Evolutionary conservation across 2,329 filamentous ascomycete genomes (phyloP).

Genomic region (Berkeleyomyces basicola): DNA sequence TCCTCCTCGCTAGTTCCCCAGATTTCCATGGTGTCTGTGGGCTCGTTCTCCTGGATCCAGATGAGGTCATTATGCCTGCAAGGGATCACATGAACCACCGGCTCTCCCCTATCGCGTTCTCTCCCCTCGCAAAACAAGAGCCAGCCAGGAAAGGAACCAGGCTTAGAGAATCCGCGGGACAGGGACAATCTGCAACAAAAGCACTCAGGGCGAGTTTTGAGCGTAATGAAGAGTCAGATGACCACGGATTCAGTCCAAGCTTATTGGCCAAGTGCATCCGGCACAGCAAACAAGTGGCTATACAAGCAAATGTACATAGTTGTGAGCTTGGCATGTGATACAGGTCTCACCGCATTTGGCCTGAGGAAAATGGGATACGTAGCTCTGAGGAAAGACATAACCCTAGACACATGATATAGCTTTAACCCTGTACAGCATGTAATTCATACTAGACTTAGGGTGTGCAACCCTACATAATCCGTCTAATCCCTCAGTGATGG

Average conservation of each 20-base stretch:
- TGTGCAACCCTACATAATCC: no score
- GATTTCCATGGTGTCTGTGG: not conserved
- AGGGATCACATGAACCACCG: not conserved
- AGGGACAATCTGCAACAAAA: not conserved
- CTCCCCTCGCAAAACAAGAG: not conserved
- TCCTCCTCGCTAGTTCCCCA: not conserved
- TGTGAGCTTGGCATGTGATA: not conserved
- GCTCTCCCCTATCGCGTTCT: not conserved
- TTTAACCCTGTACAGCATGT: no score
- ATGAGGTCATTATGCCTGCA: not conserved
- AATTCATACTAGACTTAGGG: no score
- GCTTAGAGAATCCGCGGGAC: not conserved
- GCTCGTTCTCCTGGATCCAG: not conserved
- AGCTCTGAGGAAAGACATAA: no score
- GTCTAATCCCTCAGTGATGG: no score
- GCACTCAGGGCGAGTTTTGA: not conserved
- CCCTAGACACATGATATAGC: no score
- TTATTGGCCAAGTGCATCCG: not conserved
- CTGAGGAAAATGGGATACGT: not conserved
- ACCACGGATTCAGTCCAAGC: not conserved
- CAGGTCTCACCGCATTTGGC: not conserved
- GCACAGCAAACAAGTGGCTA: not conserved
- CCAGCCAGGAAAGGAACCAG: not conserved
- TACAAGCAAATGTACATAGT: not conserved
- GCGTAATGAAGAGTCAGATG: not conserved